Evolutionary conservation across 2,329 filamentous ascomycete species (phyloP).

Genomic region (Cercospora beticola): DNA sequence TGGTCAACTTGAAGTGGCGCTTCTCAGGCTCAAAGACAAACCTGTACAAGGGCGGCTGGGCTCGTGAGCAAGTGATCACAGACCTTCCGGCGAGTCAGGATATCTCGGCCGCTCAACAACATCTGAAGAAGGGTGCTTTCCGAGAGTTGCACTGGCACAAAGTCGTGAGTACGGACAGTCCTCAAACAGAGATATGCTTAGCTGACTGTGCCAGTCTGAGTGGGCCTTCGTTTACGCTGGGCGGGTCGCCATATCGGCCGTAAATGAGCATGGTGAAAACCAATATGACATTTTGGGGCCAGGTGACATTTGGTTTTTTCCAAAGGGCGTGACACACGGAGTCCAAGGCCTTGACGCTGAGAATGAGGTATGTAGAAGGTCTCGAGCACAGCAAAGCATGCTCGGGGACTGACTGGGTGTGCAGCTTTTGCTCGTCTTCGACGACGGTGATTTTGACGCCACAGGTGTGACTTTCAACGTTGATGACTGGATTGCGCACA

Average conservation of each 20-base stretch:
- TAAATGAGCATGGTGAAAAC: background rate
- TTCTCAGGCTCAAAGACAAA: background rate
- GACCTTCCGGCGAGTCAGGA: background rate
- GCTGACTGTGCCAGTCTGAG: background rate
- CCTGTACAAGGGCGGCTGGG: background rate
- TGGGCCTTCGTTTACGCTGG: background rate
- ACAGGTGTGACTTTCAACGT: background rate
- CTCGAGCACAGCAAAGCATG: background rate
- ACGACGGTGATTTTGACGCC: background rate
- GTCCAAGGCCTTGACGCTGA: background rate
- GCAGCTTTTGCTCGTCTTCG: background rate
- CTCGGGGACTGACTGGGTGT: background rate
- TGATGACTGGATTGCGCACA: background rate
- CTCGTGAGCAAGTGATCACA: background rate
- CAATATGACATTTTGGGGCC: background rate
- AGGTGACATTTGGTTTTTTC: background rate
- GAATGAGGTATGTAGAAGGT: background rate
- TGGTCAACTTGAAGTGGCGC: background rate
- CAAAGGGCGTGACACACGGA: background rate
- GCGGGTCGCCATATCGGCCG: background rate
- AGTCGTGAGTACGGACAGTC: background rate
- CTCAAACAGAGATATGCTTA: background rate
- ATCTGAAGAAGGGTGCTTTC: background rate
- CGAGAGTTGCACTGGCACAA: background rate
- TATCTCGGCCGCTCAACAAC: background rate